Base-by-base conservation (phyloP, 495 filamentous ascomycete species). In the Neurospora discreta region DNA sequence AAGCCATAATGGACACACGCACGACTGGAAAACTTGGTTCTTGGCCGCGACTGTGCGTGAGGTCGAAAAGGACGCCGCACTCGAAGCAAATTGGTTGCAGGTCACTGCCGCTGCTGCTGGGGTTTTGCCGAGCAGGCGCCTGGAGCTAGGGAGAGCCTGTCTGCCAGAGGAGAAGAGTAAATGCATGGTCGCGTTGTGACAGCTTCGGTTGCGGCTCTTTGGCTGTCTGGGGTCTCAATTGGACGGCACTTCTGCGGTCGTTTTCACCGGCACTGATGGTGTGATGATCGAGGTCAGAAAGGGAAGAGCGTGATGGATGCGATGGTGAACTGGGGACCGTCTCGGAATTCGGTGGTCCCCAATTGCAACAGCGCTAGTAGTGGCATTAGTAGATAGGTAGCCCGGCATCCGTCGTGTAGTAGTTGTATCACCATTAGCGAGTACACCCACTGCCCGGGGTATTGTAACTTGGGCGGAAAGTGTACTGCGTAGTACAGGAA, bases 11-110 rank as follows among this genome's bases (percentile, higher is more conserved):
- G 33, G 65, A 36, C 33, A 16, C 30, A 80, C 85, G 79, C 74
- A 86, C 85, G 82, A 74, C 39, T 73, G 71, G 67, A 80, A 85
- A n/a, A 87, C 75, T 69, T 84, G 83, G 74, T 87, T 87, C 69
- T 75, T 74, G 3, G 80, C 79, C 39, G 52, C 39, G 5, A 71
- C 71, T 58, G 39, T 70, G 39, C 33, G 75, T 36, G 83, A 79
- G 41, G 75, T 76, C 16, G 79, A 80, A 60, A 84, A 81, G 16
- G 36, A 68, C 52, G 52, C 26, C 9, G 73, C 70, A 30, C 71
- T 70, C 11, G 71, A 74, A 18, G 67, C 43, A 40, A 42, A 39
- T 7, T 43, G 71, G 26, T 26, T 70, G 68, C 38, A 70, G 23
- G 44, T 18, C 40, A 71, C 11, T 58, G 71, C 46, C 20, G 20